Conservation (phyloP, 805 yeast species). For the Nakazawaea laoshanensis region DNA sequence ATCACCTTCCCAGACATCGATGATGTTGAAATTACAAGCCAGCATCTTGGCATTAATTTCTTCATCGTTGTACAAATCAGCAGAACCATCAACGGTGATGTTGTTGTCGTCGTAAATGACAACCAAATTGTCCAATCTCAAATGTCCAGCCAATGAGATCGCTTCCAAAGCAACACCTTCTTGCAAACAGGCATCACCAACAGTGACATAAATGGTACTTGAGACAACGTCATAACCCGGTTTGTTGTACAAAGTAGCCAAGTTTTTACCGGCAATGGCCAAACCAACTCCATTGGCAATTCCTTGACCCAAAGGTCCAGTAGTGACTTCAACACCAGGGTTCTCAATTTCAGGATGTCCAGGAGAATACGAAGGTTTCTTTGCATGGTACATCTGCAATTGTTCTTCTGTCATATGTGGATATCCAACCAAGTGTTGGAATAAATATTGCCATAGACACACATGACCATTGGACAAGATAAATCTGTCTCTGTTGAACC, state of each 20-base stretch:
- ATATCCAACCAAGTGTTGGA: constrained; percentile 23
- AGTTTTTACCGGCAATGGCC: constrained; percentile 28
- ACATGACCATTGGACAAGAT: constrained; percentile 30
- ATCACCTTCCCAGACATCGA: constrained; percentile 25
- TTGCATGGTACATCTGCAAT: constrained; percentile 24
- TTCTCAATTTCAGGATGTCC: constrained; percentile 33
- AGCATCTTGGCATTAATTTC: constrained; percentile 23
- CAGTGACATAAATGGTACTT: constrained; percentile 23
- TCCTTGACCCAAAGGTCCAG: constrained; percentile 36
- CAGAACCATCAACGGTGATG: constrained; percentile 28
- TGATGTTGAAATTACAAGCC: constrained; percentile 28
- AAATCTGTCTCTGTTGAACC: constrained; percentile 28
- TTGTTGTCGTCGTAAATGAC: constrained; percentile 29
- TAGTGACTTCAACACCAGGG: constrained; percentile 29
- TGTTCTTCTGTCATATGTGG: constrained; percentile 25
- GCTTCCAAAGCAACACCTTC: constrained; percentile 32
- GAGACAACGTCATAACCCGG: constrained; percentile 22
- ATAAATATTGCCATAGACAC: constrained; percentile 23
- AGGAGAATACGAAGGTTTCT: constrained; percentile 21
- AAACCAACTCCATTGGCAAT: constrained; percentile 30
- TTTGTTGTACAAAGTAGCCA: constrained; percentile 25
- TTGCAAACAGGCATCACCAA: constrained; percentile 33
- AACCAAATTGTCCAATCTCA: constrained; percentile 25
- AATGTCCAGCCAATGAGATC: constrained; percentile 29
- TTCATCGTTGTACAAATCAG: constrained; percentile 25